Conservation (phyloP, 257 asterid species). For the Forsythia suspensa region DNA sequence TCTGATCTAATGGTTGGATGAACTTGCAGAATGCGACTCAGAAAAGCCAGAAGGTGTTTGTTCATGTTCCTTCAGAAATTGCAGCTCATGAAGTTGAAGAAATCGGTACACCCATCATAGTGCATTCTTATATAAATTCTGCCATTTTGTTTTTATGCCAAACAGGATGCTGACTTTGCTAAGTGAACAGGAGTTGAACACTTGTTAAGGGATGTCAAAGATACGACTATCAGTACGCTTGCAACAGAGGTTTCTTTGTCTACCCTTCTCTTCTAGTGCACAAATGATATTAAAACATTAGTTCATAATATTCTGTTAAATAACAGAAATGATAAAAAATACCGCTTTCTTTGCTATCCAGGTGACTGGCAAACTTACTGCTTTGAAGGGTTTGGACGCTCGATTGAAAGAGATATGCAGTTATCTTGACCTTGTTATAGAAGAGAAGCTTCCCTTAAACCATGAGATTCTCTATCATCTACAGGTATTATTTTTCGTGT, state of each 20-base stretch:
- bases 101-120: slow-evolving; percentile 54
- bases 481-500: slow-evolving; percentile 51
- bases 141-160: slow-evolving; percentile 11
- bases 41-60: slow-evolving; percentile 94
- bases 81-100: slow-evolving; percentile 99
- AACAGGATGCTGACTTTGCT: slow-evolving; percentile 12
- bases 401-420: slow-evolving; percentile 78
- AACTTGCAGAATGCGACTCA: slow-evolving; percentile 68
- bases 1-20: slow-evolving; percentile 21
- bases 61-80: slow-evolving; percentile 89
- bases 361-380: slow-evolving; percentile 95
- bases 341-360: slow-evolving; percentile 25
- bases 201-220: slow-evolving; percentile 92
- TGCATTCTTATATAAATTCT: slow-evolving; percentile 1
- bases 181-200: slow-evolving; percentile 78
- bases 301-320: slow-evolving; percentile 2
- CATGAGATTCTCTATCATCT: slow-evolving; percentile 94
- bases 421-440: slow-evolving; percentile 84
- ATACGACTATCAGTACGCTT: slow-evolving; percentile 90
- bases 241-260: slow-evolving; percentile 77
- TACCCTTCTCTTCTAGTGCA: neutral
- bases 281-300: neutral
- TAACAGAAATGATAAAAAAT: slow-evolving; percentile 10
- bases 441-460: slow-evolving; percentile 84
- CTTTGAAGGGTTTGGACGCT: slow-evolving; percentile 91